These are phyloP conservation scores for Calonectria henricotiae DNA, from an alignment of 2,329 filamentous ascomycete species.

Conservation along the genomic window DNA sequence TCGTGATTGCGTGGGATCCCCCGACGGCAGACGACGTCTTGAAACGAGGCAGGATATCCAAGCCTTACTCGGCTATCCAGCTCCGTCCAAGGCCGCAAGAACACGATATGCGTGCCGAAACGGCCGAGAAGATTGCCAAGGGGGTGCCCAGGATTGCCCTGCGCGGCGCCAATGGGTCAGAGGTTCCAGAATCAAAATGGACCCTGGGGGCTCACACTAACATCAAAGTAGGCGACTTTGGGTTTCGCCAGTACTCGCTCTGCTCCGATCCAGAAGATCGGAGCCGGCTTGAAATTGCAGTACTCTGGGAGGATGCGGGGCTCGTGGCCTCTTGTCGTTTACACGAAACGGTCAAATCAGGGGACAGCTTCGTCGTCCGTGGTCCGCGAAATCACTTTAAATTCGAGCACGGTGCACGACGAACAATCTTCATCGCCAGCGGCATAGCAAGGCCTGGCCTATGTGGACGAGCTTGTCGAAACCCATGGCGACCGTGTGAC, in stretches of 20 bases:
- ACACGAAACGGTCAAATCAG: not conserved
- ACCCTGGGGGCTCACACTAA: not conserved
- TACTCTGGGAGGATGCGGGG: not conserved
- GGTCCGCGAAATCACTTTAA: slow-evolving; percentile 8
- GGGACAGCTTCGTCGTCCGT: not conserved
- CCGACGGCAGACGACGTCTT: not conserved
- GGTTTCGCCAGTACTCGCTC: slow-evolving; percentile 12
- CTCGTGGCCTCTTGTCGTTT: not conserved
- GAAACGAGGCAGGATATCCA: not conserved
- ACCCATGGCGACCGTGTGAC: not conserved
- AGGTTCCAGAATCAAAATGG: not conserved
- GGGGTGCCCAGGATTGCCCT: not conserved
- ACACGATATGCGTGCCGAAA: not conserved
- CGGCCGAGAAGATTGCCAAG: not conserved
- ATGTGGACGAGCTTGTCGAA: not conserved
- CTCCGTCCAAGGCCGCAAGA: not conserved
- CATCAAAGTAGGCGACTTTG: not conserved
- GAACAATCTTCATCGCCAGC: slow-evolving; percentile 3
- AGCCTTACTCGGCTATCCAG: not conserved
- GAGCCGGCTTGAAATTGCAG: not conserved
- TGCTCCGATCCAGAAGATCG: slow-evolving; percentile 2
- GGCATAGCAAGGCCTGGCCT: slow-evolving; percentile 11
- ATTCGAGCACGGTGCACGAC: slow-evolving; percentile 1
- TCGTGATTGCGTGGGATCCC: slow-evolving; percentile 4
- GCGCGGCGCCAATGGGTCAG: not conserved